phyloP scores from a whole-genome alignment of 352 stramenopile species.

The Phytopythium delawarense region DNA sequence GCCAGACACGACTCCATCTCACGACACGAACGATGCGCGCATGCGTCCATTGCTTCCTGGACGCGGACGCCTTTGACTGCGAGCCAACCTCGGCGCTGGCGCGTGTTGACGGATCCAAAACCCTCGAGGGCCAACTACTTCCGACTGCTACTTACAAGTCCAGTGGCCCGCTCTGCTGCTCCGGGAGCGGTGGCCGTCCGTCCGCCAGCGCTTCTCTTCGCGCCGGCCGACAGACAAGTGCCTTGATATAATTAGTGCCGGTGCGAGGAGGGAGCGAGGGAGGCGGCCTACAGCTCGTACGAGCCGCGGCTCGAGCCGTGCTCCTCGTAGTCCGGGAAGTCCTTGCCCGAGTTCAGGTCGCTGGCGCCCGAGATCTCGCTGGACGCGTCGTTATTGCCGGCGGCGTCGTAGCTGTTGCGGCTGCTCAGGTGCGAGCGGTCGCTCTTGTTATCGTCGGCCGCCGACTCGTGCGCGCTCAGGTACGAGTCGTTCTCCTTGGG shows the following conservation, averaged over 20 bases:
- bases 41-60: slow-evolving; percentile 1
- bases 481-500: slow-evolving; percentile 74
- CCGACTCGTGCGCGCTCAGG: slow-evolving; percentile 45
- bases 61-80: background rate
- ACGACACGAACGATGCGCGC: background rate
- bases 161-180: background rate
- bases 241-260: slow-evolving; percentile 3
- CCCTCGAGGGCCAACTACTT: background rate
- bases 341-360: slow-evolving; percentile 54
- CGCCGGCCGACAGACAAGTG: background rate
- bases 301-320: slow-evolving; percentile 64
- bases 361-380: slow-evolving; percentile 69
- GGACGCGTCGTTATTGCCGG: slow-evolving; percentile 48
- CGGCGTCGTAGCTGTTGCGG: slow-evolving; percentile 60
- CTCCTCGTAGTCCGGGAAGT: slow-evolving; percentile 73
- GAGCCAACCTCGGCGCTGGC: background rate
- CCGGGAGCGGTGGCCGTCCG: background rate
- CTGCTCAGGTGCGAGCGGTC: slow-evolving; percentile 27
- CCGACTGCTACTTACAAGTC: slow-evolving; percentile 1
- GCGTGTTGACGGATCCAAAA: background rate
- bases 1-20: background rate
- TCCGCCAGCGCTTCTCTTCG: slow-evolving; percentile 5
- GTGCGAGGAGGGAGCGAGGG: background rate
- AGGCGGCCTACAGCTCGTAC: slow-evolving; percentile 60
- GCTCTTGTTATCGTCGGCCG: slow-evolving; percentile 27